phyloP scores from a whole-genome alignment of 2,329 filamentous ascomycete genomes.

The Myriosclerotinia scirpicola region DNA sequence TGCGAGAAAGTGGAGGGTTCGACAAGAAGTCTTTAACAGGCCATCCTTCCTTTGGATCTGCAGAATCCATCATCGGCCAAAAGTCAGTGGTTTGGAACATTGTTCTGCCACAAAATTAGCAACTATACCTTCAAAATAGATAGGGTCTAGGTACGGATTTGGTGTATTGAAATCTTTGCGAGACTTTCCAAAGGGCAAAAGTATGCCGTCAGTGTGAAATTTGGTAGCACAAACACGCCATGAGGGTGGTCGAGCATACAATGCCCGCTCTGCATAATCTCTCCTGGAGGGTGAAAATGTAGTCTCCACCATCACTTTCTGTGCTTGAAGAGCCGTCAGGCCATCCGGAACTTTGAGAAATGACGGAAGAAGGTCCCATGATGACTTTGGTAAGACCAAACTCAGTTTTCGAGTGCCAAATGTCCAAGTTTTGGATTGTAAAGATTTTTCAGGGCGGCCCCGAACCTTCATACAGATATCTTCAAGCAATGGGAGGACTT shows the following conservation, averaged over 20 bases:
- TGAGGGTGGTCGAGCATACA: conserved; percentile 34
- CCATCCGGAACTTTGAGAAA: conserved; percentile 37
- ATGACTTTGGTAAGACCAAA: conserved; percentile 13
- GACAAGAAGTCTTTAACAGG: neutral
- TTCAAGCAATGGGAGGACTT: conserved; percentile 6
- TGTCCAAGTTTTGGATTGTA: conserved; percentile 21
- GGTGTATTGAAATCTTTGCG: conserved; percentile 41
- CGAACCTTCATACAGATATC: conserved; percentile 10
- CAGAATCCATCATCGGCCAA: conserved; percentile 45
- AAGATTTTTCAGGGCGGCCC: neutral
- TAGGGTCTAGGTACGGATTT: conserved; percentile 44
- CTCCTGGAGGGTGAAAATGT: conserved; percentile 37
- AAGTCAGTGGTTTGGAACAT: conserved; percentile 37
- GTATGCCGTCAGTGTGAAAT: conserved; percentile 44
- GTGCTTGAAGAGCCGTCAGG: conserved; percentile 34
- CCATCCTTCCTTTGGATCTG: conserved; percentile 45
- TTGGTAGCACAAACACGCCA: conserved; percentile 37
- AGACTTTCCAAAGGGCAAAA: conserved; percentile 45
- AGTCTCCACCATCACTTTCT: conserved; percentile 34
- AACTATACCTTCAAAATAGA: neutral
- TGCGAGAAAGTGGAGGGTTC: conserved; percentile 13
- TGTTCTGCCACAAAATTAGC: conserved; percentile 36
- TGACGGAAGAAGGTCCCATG: conserved; percentile 39
- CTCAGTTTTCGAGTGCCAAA: conserved; percentile 6
- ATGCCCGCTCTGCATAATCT: conserved; percentile 41